Base-by-base conservation (phyloP, 371 early-diverging fungal genomes). In the Mortierella sp. region DNA sequence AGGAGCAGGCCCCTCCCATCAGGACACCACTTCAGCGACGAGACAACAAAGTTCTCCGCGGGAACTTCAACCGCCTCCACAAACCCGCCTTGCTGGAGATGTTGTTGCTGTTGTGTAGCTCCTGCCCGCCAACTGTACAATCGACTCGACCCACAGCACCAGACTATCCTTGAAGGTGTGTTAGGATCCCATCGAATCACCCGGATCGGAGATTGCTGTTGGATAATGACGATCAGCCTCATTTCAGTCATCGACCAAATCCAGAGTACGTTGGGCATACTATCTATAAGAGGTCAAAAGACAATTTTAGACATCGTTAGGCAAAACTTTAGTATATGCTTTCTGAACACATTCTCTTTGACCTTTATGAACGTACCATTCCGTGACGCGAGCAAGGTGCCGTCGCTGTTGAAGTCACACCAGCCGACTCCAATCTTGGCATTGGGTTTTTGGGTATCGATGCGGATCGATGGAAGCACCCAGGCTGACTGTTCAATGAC, bases 361-460 rank as follows among this genome's bases (percentile, higher is more conserved):
- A 3, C 31, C 4, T 16, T 31, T 26, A 60, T 31, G n/a, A 28
- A 58, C 75, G 16, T 82, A 86, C 87, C 87, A 71, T 80, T 82
- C 48, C 87, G 68, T 8, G 87, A 86, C 6, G 87, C 87, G 16
- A 86, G 80, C 47, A 86, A 34, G 3, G 87, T 75, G 6, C 87
- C 87, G n/a, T 86, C 83, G 54, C 82, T 68, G 70, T 82, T 86
- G 55, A 86, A 86, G 34, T 86, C 87, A 52, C 87, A 86, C 87
- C 87, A 86, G 16, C 82, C 76, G 4, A 86, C 80, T 34, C 87
- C 87, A 10, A 82, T 76, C 58, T 86, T 86, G 38, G 87, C 75
- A 60, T 86, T 86, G 28, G 87, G 87, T 34, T 86, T 86, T 31
- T 75, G 80, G 45, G 78, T 80, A 70, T 86, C 87, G 24, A 82